Evolutionary conservation across 345 rosid species (phyloP).

Genomic region (Ceriops tagal): DNA sequence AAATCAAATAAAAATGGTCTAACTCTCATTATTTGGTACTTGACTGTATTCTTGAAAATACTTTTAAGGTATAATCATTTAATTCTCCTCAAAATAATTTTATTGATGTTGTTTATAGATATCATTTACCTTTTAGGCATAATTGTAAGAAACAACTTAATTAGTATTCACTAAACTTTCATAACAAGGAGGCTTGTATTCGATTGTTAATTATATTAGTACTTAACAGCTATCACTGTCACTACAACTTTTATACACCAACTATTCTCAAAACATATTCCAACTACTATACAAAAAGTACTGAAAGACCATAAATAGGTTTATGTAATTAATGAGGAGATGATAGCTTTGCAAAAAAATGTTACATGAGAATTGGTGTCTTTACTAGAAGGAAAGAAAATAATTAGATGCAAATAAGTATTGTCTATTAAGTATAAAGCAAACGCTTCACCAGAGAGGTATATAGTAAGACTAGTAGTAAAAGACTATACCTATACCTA

Average conservation of each 20-base stretch:
- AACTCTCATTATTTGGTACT: neutral
- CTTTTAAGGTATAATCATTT: no score
- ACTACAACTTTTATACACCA: neutral
- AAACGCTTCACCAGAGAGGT: neutral
- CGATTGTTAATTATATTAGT: neutral
- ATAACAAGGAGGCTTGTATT: no score
- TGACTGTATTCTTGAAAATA: neutral
- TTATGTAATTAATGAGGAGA: neutral
- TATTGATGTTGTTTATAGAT: neutral
- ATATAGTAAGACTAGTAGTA: neutral
- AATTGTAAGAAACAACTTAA: neutral
- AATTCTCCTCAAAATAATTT: neutral
- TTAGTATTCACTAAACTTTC: neutral
- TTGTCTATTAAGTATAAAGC: neutral
- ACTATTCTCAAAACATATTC: neutral
- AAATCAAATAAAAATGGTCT: neutral
- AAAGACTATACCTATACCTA: neutral
- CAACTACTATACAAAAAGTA: neutral
- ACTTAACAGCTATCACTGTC: neutral
- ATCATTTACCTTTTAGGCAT: no score
- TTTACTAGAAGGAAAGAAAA: neutral
- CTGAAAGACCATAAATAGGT: neutral
- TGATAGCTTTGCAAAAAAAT: neutral
- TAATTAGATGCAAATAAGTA: neutral
- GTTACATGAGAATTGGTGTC: neutral